Percentiles rank a stretch among this genome's conserved stretches.
These are phyloP conservation scores for Debaryomyces singareniensis DNA, from an alignment of 1,139 yeast species.

Conservation along the genomic window DNA sequence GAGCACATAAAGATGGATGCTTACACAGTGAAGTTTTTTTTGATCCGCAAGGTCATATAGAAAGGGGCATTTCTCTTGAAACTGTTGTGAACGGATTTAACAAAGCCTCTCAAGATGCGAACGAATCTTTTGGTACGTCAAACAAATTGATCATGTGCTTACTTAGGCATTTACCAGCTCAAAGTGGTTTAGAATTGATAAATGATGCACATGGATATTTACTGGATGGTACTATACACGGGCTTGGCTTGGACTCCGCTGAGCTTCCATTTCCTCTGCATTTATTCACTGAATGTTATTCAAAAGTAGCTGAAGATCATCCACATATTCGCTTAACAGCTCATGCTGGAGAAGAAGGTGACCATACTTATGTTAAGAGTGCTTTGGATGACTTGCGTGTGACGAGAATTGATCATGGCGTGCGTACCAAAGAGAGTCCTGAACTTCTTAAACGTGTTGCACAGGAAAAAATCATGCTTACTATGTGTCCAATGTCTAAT, in stretches of 20 bases:
- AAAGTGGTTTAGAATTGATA: slow-evolving; percentile 51
- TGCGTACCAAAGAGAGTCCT: slow-evolving; percentile 51
- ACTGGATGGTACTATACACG: slow-evolving; percentile 53
- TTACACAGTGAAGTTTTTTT: slow-evolving; percentile 67
- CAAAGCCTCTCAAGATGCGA: slow-evolving; percentile 58
- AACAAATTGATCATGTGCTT: slow-evolving; percentile 74
- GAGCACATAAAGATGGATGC: slow-evolving; percentile 57
- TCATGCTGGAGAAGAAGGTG: slow-evolving; percentile 88
- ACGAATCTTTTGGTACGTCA: slow-evolving; percentile 50
- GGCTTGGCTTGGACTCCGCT: slow-evolving; percentile 71
- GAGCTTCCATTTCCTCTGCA: slow-evolving; percentile 73
- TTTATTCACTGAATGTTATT: slow-evolving; percentile 56
- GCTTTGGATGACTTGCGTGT: slow-evolving; percentile 55
- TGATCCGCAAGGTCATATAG: slow-evolving; percentile 80
- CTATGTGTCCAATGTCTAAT: slow-evolving; percentile 74
- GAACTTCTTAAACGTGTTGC: slow-evolving; percentile 52
- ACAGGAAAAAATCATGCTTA: slow-evolving; percentile 45
- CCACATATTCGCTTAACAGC: slow-evolving; percentile 62
- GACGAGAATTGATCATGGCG: slow-evolving; percentile 74
- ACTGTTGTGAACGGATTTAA: slow-evolving; percentile 58
- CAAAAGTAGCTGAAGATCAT: slow-evolving; percentile 34
- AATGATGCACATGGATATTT: slow-evolving; percentile 45
- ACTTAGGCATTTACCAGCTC: slow-evolving; percentile 63
- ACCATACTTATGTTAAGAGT: slow-evolving; percentile 51
- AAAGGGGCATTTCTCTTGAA: slow-evolving; percentile 55